Evolutionary conservation across 495 filamentous ascomycete genomes (phyloP), one percentile per base, ranked within the genome.

Genomic region (Talaromyces stipitatus): DNA sequence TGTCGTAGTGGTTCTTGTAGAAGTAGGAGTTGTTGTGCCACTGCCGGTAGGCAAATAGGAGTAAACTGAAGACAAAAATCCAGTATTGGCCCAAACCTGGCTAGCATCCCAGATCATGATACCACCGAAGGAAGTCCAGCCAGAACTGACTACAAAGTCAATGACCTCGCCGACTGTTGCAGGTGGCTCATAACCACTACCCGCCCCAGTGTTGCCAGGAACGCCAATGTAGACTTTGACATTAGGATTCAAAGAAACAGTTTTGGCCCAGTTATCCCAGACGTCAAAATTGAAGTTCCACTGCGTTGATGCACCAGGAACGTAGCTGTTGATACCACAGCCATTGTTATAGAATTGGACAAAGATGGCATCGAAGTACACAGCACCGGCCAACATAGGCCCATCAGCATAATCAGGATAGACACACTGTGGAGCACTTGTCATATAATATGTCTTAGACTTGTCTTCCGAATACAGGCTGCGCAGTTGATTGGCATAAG

Each of bases 301-400:
- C 66, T 81, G 80, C 4, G 67, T 77, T 10, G 65, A 54, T 0
- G 69, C 36, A 4, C 79, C 73, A 1, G 69, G 23, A 11, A 66
- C 56, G 68, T 76, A 90, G 18, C 73, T 74, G 50, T 74, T 67
- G 4, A 83, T 65, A 20, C 86, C 85, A 67, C 86, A 89, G 61
- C 71, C 82, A 72, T 86, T 87, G 78, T 89, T 85, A 73, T 88
- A 90, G 75, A 89, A 89, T 67, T 89, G 85, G 16, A 88, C 77
- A 62, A 78, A 85, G 30, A 89, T 71, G 50, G 84, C 86, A 62
- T 89, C 86, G 47, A 86, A 80, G 12, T 67, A 62, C 16, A 83
- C 73, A 10, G 69, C 68, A 3, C 71, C 74, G 57, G 79, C 64
- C 41, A 90, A 73, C 56, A 83, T 77, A 1, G 75, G 71, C 59